These are phyloP conservation scores for Phytophthora macrochlamydospora DNA, from an alignment of 352 stramenopile species.

Conservation along the genomic window DNA sequence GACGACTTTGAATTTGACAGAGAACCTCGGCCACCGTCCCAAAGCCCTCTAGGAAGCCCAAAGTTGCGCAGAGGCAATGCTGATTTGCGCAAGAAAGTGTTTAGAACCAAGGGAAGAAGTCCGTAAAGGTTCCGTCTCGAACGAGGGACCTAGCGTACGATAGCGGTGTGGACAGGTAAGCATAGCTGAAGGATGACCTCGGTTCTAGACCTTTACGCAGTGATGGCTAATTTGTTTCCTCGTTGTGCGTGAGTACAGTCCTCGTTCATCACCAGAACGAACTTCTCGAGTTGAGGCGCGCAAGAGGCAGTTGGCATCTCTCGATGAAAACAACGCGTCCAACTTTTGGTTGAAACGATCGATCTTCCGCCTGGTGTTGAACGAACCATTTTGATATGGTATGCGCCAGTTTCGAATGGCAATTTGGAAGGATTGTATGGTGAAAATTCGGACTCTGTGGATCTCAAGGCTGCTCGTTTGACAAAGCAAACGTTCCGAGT, in stretches of 20 bases:
- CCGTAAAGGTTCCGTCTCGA: conserved; percentile 51
- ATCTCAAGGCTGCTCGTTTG: conserved; percentile 81
- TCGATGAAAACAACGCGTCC: conserved; percentile 70
- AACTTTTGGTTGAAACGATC: conserved; percentile 91
- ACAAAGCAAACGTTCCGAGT: conserved; percentile 90
- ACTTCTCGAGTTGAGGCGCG: conserved; percentile 52
- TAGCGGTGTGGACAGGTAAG: conserved; percentile 81
- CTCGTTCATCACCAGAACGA: conserved; percentile 80
- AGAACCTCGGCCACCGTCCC: conserved; percentile 48
- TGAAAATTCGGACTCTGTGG: conserved; percentile 60
- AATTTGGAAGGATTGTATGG: conserved; percentile 45
- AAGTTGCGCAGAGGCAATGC: conserved; percentile 50
- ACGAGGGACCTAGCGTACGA: conserved; percentile 72
- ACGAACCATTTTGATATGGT: conserved; percentile 91
- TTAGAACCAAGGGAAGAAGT: conserved; percentile 61
- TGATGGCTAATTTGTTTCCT: neutral
- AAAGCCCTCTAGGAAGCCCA: conserved; percentile 61
- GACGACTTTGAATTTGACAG: conserved; percentile 91
- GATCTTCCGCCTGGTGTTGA: conserved; percentile 86
- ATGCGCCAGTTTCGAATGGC: conserved; percentile 56
- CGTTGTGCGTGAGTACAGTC: conserved; percentile 49
- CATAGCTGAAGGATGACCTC: too few species aligned
- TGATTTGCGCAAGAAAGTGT: conserved; percentile 54
- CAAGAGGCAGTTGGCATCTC: conserved; percentile 43
- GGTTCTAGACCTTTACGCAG: too few species aligned